Evolutionary conservation across 441 rosid genomes (phyloP).

Genomic region (Lepidium campestre): DNA sequence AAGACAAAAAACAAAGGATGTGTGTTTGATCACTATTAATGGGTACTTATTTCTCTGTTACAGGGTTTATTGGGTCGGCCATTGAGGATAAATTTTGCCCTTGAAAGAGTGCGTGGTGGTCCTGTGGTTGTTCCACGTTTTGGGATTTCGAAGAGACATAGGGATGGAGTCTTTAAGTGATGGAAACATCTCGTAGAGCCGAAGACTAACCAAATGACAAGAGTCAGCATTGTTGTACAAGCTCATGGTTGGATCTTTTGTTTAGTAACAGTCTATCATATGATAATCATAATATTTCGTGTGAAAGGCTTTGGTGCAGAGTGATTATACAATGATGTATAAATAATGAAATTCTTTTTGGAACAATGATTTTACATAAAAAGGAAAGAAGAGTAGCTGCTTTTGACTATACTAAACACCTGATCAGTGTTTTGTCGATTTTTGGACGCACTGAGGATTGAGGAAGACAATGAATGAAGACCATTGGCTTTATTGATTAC

Average conservation of each 20-base stretch:
- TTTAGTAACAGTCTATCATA: background rate
- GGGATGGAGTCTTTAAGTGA: constrained; percentile 12
- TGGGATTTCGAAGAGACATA: constrained; percentile 14
- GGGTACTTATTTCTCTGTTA: background rate
- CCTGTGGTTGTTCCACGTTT: constrained; percentile 57
- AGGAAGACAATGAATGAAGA: background rate
- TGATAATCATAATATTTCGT: background rate
- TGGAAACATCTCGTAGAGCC: background rate
- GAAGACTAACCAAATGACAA: background rate
- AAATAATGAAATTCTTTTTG: background rate
- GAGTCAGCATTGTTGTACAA: background rate
- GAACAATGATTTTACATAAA: background rate
- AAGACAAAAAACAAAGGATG: background rate
- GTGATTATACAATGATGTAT: background rate
- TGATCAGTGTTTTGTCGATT: background rate
- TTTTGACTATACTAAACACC: background rate
- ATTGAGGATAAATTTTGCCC: constrained; percentile 61
- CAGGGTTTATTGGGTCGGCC: constrained; percentile 81
- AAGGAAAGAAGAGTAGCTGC: background rate
- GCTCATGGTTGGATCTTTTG: background rate
- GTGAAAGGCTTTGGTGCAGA: background rate
- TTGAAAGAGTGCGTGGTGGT: constrained; percentile 71
- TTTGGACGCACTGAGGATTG: background rate
- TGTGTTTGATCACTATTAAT: background rate
- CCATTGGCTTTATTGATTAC: constrained; percentile 8